Evolutionary conservation across 495 filamentous ascomycete species (phyloP).

Genomic region (Sordaria brevicollis): DNA sequence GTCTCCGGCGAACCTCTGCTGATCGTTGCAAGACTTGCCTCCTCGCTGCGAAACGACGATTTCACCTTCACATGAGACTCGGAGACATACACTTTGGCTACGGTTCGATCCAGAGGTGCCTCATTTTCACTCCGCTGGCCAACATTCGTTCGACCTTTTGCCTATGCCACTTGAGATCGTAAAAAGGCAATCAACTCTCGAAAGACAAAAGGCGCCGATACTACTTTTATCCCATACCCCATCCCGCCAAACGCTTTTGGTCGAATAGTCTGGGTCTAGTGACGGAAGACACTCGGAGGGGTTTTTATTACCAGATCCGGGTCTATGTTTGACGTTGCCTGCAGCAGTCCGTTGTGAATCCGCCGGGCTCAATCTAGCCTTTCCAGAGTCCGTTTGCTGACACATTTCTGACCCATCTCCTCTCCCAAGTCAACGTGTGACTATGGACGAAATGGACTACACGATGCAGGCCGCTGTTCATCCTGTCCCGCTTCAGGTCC

Average conservation of each 20-base stretch:
- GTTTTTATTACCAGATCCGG: not conserved
- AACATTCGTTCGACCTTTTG: not conserved
- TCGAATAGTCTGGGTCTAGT: not conserved
- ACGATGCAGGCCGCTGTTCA: not conserved
- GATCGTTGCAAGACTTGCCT: not conserved
- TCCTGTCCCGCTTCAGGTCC: not conserved
- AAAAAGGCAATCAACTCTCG: not conserved
- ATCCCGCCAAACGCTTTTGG: not conserved
- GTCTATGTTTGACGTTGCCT: not conserved
- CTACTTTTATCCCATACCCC: not conserved
- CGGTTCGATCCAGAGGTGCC: not conserved
- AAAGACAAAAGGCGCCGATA: not conserved
- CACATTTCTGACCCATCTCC: not conserved
- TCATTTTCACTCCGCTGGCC: not conserved
- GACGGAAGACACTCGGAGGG: not conserved
- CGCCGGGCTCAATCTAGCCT: not conserved
- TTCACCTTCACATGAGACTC: not conserved
- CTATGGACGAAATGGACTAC: constrained; percentile 7
- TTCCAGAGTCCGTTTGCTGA: not conserved
- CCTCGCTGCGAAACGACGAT: not conserved
- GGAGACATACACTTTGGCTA: not conserved
- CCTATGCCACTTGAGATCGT: not conserved
- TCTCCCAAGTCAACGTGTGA: not conserved
- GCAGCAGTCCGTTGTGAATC: not conserved
- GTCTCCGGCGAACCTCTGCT: not conserved